A percentile compares a stretch with the other conserved stretches of the same genome.
phyloP scores from a whole-genome alignment of 805 yeast species.

The Pichia kluyveri region DNA sequence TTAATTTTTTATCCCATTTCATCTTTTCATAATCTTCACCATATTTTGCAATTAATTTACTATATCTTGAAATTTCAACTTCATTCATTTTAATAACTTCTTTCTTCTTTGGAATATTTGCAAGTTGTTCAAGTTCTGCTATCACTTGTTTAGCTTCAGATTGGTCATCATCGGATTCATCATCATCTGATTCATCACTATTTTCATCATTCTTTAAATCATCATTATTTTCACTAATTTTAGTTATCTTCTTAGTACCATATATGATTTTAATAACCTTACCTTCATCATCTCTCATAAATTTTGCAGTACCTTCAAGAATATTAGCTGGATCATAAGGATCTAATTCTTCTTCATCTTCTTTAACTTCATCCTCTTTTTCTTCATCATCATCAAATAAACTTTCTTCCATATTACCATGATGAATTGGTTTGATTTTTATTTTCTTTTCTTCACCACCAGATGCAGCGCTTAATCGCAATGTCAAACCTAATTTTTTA shows the following conservation, averaged over 20 bases:
- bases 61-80: slow-evolving; percentile 70
- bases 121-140: slow-evolving; percentile 55
- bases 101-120: slow-evolving; percentile 36
- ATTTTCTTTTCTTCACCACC: slow-evolving; percentile 73
- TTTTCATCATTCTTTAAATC: neutral
- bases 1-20: slow-evolving; percentile 87
- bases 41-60: slow-evolving; percentile 55
- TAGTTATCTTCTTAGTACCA: slow-evolving; percentile 46
- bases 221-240: neutral
- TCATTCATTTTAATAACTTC: slow-evolving; percentile 44
- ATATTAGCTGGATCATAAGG: slow-evolving; percentile 51
- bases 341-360: slow-evolving; percentile 25
- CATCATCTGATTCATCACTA: slow-evolving; percentile 24
- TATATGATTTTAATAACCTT: slow-evolving; percentile 59
- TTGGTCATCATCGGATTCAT: slow-evolving; percentile 23
- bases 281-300: slow-evolving; percentile 61
- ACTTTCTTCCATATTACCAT: slow-evolving; percentile 11
- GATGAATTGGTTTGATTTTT: slow-evolving; percentile 24
- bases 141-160: slow-evolving; percentile 47
- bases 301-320: slow-evolving; percentile 71
- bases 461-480: slow-evolving; percentile 55
- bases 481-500: slow-evolving; percentile 65
- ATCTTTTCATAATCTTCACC: slow-evolving; percentile 85
- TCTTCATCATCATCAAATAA: slow-evolving; percentile 23
- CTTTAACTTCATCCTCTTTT: slow-evolving; percentile 21